phyloP scores from a whole-genome alignment of 2,329 filamentous ascomycete genomes.

The Pseudogymnoascus sp. region DNA sequence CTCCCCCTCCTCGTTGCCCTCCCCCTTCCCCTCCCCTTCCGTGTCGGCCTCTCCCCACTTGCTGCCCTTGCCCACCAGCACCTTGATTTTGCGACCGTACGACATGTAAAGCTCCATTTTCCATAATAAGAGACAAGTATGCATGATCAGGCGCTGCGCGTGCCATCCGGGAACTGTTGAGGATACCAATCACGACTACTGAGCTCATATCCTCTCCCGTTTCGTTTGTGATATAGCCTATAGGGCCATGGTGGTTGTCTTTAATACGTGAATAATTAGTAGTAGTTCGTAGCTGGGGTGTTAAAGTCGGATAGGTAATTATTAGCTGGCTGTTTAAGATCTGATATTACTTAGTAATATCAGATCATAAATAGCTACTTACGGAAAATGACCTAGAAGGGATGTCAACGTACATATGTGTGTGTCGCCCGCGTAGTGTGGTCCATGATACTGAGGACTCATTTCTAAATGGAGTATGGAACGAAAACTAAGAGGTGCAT shows the following conservation, averaged over 20 bases:
- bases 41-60: background rate
- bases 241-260: background rate
- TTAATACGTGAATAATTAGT: background rate
- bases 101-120: background rate
- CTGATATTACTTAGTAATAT: too few relatives aligned
- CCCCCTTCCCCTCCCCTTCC: constrained; percentile 2
- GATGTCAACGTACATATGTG: background rate
- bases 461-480: background rate
- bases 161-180: background rate
- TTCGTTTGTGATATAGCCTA: background rate
- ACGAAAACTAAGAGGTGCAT: background rate
- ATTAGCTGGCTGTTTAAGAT: too few relatives aligned
- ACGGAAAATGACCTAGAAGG: background rate
- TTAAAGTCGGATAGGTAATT: background rate
- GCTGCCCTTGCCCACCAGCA: background rate
- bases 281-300: background rate
- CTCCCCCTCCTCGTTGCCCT: too few relatives aligned
- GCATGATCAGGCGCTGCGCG: background rate
- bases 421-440: background rate
- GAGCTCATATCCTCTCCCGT: background rate
- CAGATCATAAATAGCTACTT: background rate
- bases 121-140: background rate
- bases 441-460: background rate
- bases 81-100: background rate
- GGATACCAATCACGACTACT: background rate